phyloP scores from a whole-genome alignment of 129 eudicot genomes.

The Flaveria bidentis region DNA sequence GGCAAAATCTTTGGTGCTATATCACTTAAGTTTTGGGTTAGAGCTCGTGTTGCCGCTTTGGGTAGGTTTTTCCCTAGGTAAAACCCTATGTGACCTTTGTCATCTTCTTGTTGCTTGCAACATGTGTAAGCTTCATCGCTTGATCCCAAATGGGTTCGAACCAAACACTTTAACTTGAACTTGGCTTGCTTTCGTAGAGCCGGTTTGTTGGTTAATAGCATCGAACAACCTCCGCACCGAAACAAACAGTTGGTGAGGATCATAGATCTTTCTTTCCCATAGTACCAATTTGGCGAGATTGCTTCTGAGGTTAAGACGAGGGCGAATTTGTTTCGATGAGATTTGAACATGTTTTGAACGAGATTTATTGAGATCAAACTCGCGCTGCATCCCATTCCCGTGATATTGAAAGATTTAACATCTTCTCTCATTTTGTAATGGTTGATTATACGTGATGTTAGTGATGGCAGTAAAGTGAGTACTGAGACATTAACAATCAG shows the following conservation, averaged over 20 bases:
- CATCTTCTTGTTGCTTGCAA: constrained; percentile 45
- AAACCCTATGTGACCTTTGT: constrained; percentile 43
- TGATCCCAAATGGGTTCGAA: constrained; percentile 51
- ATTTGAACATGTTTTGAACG: constrained; percentile 46
- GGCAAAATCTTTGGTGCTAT: constrained; percentile 50
- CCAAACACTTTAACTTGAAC: constrained; percentile 43
- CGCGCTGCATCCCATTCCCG: constrained; percentile 60
- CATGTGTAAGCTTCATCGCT: constrained; percentile 45
- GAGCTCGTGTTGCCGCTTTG: constrained; percentile 38
- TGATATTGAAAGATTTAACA: constrained; percentile 39
- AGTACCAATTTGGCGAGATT: constrained; percentile 52
- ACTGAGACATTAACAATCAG: constrained; percentile 53
- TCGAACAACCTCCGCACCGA: constrained; percentile 43
- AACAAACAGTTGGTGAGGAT: constrained; percentile 51
- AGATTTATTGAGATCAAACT: constrained; percentile 43
- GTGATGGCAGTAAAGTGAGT: constrained; percentile 46
- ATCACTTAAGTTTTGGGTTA: constrained; percentile 32
- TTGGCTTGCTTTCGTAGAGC: constrained; percentile 33
- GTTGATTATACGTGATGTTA: constrained; percentile 44
- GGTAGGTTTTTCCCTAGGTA: constrained; percentile 41
- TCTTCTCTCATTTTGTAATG: constrained; percentile 51
- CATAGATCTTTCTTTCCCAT: constrained; percentile 47
- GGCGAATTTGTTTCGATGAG: constrained; percentile 38
- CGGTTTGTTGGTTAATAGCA: constrained; percentile 43
- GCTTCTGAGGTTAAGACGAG: constrained; percentile 49